Base-by-base conservation (phyloP, 257 asterid species). In the Ilex aquifolium region DNA sequence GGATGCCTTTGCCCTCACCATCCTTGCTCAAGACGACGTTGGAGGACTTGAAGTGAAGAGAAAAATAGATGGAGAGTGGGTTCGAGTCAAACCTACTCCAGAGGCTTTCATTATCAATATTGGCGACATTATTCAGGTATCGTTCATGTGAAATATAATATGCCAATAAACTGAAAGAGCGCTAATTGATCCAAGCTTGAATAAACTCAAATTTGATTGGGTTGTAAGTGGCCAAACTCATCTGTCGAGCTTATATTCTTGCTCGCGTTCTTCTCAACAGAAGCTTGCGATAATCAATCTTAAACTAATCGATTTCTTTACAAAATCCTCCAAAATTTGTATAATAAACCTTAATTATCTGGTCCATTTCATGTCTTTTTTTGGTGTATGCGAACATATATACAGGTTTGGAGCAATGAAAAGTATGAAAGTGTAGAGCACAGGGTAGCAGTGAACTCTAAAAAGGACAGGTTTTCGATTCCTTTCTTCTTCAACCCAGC, bases 21-120 rank as follows among this genome's bases (percentile, higher is more conserved):
- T 21, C 0, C 27, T 21, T 21, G 27, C 27, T 21, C 27, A 21
- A 21, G 27, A 21, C 27, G 27, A 21, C 27, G 27, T 21, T 21
- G 27, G 27, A 21, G 27, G 27, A 10, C 90, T 86, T 32, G 77
- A 88, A 70, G 90, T 88, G 32, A 88, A 71, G 79, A 67, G 93
- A 53, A 86, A 86, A 73, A 66, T 72, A 0, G 93, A 88, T 56
- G 96, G 90, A 44, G 86, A 88, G 60, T 88, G 96, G 96, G 66
- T 86, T 42, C 74, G 64, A 51, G 95, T 84, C 69, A 79, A 77
- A 63, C 96, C 96, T 54, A 76, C 74, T 56, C 90, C 82, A 7
- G 32, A 77, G 69, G 88, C 96, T 60, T 88, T 72, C 61, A 88
- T 83, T 63, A 70, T 88, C 40, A 88, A 81, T 32, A 80, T 85